Conservation (phyloP, 2,329 filamentous ascomycete genomes). For the Camptophora hylomeconis region DNA sequence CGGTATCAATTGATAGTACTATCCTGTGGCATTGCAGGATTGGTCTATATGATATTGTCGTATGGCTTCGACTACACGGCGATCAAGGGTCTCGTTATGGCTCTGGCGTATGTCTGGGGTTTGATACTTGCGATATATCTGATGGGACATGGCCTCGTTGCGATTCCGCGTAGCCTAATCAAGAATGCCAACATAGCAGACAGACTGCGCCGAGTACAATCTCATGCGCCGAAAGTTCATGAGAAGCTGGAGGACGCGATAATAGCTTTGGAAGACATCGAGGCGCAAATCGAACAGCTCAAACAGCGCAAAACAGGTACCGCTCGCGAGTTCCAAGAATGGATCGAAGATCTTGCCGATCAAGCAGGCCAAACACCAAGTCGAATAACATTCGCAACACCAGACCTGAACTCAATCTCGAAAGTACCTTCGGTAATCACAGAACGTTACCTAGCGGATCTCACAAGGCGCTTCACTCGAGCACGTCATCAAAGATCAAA, state of each 20-base stretch:
- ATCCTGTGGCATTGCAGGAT: constrained; percentile 53
- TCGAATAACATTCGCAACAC: constrained; percentile 38
- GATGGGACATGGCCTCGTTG: constrained; percentile 93
- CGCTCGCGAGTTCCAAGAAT: constrained; percentile 66
- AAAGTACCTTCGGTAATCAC: constrained; percentile 71
- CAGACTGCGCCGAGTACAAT: constrained; percentile 61
- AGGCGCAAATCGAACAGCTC: constrained; percentile 67
- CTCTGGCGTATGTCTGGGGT: constrained; percentile 87
- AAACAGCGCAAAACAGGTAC: constrained; percentile 68
- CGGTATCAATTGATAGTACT: constrained; percentile 78
- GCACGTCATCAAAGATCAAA: constrained; percentile 72
- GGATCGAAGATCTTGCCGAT: constrained; percentile 90
- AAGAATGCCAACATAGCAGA: constrained; percentile 65
- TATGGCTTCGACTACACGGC: constrained; percentile 60
- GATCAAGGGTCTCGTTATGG: constrained; percentile 80
- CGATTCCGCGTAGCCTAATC: constrained; percentile 71
- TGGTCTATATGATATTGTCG: constrained; percentile 71
- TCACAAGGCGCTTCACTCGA: constrained; percentile 69
- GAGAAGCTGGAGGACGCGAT: constrained; percentile 81
- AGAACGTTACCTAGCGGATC: constrained; percentile 79
- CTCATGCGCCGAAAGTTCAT: constrained; percentile 65
- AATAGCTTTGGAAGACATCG: constrained; percentile 64
- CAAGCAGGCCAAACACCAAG: constrained; percentile 48
- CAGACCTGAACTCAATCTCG: constrained; percentile 27
- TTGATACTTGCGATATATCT: constrained; percentile 85